Conservation (phyloP, 108 stramenopile genomes). For the Mayamaea pseudoterrestris region DNA sequence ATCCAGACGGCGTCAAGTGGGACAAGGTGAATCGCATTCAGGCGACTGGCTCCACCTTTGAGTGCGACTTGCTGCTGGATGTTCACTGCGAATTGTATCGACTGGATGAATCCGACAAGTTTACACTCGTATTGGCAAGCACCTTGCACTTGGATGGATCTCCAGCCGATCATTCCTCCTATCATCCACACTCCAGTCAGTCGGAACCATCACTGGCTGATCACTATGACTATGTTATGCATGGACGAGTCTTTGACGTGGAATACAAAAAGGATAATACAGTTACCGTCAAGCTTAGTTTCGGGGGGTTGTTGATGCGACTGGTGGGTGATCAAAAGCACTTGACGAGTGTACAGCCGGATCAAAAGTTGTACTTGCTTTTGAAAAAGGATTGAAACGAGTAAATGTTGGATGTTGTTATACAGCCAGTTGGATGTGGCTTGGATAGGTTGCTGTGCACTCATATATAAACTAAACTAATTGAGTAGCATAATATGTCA, state of each 20-base stretch:
- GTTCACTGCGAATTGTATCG: constrained; percentile 90
- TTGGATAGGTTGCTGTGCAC: too few relatives aligned
- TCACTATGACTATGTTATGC: constrained; percentile 97
- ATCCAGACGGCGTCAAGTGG: constrained; percentile 89
- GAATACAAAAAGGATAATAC: constrained; percentile 71
- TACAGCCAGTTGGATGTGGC: too few relatives aligned
- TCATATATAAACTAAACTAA: too few relatives aligned
- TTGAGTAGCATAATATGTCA: too few relatives aligned
- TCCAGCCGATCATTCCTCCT: constrained; percentile 89
- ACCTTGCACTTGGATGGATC: constrained; percentile 88
- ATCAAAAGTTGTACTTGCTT: constrained; percentile 81
- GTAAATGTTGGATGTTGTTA: too few relatives aligned
- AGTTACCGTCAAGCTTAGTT: constrained; percentile 77
- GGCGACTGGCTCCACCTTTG: constrained; percentile 87
- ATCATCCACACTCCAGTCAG: constrained; percentile 23
- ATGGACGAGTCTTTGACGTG: constrained; percentile 90
- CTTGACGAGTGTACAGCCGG: constrained; percentile 79
- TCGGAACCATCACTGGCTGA: constrained; percentile 79
- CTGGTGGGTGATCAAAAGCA: constrained; percentile 89
- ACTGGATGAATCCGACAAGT: constrained; percentile 71
- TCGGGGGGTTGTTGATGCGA: constrained; percentile 92
- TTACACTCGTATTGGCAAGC: constrained; percentile 84
- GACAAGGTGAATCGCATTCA: constrained; percentile 84
- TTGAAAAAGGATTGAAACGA: constrained; percentile 79
- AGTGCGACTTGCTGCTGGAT: constrained; percentile 90